Conservation (phyloP, 768 basidiomycete genomes). For the Tylopilus balloui region DNA sequence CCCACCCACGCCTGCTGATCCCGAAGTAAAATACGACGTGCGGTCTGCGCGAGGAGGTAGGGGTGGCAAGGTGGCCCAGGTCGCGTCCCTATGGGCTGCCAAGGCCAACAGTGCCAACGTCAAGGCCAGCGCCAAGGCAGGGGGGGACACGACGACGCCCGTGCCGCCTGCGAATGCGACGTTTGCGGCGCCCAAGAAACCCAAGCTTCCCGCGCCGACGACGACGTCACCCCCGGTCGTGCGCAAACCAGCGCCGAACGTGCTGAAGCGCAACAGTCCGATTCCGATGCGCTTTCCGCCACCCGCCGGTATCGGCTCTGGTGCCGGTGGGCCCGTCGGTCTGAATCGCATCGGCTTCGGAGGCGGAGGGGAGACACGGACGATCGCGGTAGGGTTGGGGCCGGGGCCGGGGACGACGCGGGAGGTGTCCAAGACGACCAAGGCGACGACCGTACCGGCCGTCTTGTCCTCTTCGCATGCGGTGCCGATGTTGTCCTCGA, state of each 20-base stretch:
- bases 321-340: not conserved
- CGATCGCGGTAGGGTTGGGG: too few relatives aligned
- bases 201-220: not conserved
- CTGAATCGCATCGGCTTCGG: not conserved
- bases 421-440: slow-evolving; percentile 38
- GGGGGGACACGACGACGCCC: slow-evolving; percentile 4
- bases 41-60: slow-evolving; percentile 74
- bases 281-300: not conserved
- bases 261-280: slow-evolving; percentile 13
- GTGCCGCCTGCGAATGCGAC: not conserved
- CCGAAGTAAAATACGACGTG: slow-evolving; percentile 64
- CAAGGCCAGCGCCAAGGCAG: not conserved
- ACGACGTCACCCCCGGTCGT: not conserved
- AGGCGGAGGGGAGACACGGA: not conserved
- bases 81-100: slow-evolving; percentile 70
- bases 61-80: slow-evolving; percentile 70
- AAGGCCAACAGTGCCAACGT: slow-evolving; percentile 31
- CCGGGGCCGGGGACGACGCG: too few relatives aligned
- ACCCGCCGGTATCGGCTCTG: not conserved
- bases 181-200: slow-evolving; percentile 8
- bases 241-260: slow-evolving; percentile 13
- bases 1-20: slow-evolving; percentile 36
- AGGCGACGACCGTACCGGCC: slow-evolving; percentile 66
- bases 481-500: slow-evolving; percentile 66
- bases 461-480: slow-evolving; percentile 69